Evolutionary conservation across 495 filamentous ascomycete genomes (phyloP).

Genomic region (Xylaria scruposa): DNA sequence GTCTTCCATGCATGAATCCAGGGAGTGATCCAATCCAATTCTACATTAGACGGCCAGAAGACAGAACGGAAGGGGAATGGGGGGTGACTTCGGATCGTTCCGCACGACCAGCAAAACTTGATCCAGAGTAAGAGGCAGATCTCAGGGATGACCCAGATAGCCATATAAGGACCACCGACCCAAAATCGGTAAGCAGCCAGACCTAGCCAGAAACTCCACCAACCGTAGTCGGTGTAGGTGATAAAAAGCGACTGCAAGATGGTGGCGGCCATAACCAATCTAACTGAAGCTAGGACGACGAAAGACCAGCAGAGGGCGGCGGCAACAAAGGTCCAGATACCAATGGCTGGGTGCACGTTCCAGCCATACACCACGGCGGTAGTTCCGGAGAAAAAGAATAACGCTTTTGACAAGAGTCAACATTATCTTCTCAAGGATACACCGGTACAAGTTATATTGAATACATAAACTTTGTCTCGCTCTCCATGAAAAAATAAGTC

Average conservation of each 20-base stretch:
- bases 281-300: background rate
- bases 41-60: background rate
- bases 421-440: background rate
- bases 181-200: background rate
- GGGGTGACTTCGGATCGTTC: background rate
- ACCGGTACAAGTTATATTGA: background rate
- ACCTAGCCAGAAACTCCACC: conserved; percentile 1
- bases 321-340: background rate
- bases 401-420: background rate
- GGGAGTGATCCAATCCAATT: conserved; percentile 13
- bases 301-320: background rate
- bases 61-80: background rate
- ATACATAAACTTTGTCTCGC: background rate
- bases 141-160: conserved; percentile 1
- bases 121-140: background rate
- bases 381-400: background rate
- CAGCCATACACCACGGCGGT: conserved; percentile 7
- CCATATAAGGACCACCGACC: background rate
- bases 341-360: conserved; percentile 1
- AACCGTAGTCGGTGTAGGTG: conserved; percentile 4
- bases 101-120: background rate
- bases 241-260: background rate
- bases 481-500: background rate
- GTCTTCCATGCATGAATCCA: background rate
- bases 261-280: background rate